phyloP scores from a whole-genome alignment of 169 alveolate species.

The Perkinsus marinus region DNA sequence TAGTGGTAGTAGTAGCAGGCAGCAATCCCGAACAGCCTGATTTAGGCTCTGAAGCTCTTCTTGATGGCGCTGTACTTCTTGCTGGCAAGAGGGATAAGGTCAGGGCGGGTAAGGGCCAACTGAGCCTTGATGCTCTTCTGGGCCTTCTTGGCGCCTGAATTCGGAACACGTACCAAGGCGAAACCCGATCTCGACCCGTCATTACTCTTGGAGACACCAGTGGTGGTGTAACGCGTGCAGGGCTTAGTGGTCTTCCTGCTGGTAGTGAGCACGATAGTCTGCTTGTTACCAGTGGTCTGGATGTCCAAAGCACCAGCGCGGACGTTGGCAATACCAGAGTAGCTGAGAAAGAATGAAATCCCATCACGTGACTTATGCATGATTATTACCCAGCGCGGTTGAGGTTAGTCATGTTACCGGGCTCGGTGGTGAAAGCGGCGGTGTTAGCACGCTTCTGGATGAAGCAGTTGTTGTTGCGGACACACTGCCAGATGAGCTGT shows the following conservation, averaged over 20 bases:
- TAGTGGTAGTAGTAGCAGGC: background rate
- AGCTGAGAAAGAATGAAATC: background rate
- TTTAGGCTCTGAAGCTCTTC: background rate
- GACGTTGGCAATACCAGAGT: background rate
- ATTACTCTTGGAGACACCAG: background rate
- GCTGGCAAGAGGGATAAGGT: background rate
- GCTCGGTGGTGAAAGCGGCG: background rate
- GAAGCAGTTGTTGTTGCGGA: background rate
- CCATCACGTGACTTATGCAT: too few species aligned
- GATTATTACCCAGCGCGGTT: background rate
- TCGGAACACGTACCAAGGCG: background rate
- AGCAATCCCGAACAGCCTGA: background rate
- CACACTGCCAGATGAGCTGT: background rate
- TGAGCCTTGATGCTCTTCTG: background rate
- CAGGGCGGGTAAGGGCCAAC: background rate
- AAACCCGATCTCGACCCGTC: background rate
- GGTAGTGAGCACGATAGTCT: background rate
- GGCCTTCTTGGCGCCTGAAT: background rate
- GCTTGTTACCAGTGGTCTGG: background rate
- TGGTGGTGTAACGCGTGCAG: background rate
- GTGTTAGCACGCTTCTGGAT: background rate
- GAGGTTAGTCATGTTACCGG: background rate
- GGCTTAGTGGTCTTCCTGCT: background rate
- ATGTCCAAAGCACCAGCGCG: background rate
- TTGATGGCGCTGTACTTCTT: background rate